Base-by-base conservation (phyloP, 805 yeast genomes). In the Sugiyamaella chiloensis region DNA sequence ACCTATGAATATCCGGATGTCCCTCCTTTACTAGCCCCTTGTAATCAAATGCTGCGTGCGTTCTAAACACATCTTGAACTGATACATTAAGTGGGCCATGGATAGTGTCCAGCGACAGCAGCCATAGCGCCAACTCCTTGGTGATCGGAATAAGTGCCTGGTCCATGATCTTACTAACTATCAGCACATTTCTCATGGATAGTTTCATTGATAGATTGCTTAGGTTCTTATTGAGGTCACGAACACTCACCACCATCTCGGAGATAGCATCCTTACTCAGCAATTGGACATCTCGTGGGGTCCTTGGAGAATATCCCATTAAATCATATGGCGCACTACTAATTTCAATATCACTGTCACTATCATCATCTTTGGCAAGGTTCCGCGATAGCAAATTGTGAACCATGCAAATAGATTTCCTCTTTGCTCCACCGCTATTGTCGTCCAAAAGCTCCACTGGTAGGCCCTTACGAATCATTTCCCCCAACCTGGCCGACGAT, bases 61-160 rank as follows among this genome's bases (percentile, higher is more conserved):
- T 63, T 55, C 78, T 73, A 49, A 91, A 69, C 51, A 81, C 78
- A 46, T 76, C 70, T 60, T 91, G 96, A 8, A 91, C 95, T 61
- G 81, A 88, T 2, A 89, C 81, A 1, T 64, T 69, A 3, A 77
- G 54, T 14, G 51, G 46, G 2, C 65, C 66, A 21, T 65, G 64
- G 1, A 57, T 56, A 1, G 56, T 27, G 12, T 53, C 47, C 11
- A 49, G 54, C 5, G 52, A 40, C 34, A 58, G 46, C 23, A 58
- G 51, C 54, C 55, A 54, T 32, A 53, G 41, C 6, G 61, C 55
- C 40, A 58, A 36, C 11, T 59, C 60, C 24, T 58, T 42, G 2
- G 62, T 59, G 32, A 48, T 36, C 8, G 49, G 53, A 14, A 55
- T 46, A 27, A 59, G 41, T 7, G 54, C 27, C 14, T 34, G 36